Conservation (phyloP, 108 stramenopile genomes). For the Nitzschia putrida region DNA sequence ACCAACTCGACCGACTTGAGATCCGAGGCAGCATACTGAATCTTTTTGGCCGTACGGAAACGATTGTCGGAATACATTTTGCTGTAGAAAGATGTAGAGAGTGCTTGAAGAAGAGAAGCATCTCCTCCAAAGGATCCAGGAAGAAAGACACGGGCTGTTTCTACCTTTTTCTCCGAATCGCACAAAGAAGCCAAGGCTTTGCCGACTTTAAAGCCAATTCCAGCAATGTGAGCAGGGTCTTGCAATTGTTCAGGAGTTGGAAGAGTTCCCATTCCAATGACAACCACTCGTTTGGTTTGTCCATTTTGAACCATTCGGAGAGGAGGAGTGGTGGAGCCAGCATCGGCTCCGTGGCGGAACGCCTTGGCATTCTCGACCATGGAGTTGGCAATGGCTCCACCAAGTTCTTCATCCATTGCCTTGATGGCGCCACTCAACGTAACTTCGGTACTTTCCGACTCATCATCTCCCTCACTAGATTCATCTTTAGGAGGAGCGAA, state of each 20-base stretch:
- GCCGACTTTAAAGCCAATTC: conserved; percentile 54
- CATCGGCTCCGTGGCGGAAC: conserved; percentile 78
- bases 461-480: conserved; percentile 47
- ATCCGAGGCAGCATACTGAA: conserved; percentile 65
- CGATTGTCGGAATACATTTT: conserved; percentile 81
- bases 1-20: conserved; percentile 59
- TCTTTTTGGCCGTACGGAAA: conserved; percentile 73
- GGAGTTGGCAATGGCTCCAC: conserved; percentile 65
- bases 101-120: conserved; percentile 35
- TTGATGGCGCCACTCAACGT: conserved; percentile 55
- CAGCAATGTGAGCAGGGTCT: conserved; percentile 8
- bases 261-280: conserved; percentile 65
- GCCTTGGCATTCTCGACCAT: conserved; percentile 72
- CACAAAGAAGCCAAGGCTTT: conserved; percentile 69
- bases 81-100: conserved; percentile 63
- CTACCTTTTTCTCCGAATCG: conserved; percentile 71
- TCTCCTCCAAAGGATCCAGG: conserved; percentile 41
- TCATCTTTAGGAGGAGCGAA: conserved; percentile 62
- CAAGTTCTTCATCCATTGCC: conserved; percentile 65
- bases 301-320: conserved; percentile 45
- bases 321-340: conserved; percentile 68
- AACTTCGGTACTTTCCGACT: conserved; percentile 45
- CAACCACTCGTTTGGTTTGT: conserved; percentile 53
- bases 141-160: conserved; percentile 51
- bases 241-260: conserved; percentile 28